Conservation (phyloP, 331 rosid species). For the Malus hybrid region DNA sequence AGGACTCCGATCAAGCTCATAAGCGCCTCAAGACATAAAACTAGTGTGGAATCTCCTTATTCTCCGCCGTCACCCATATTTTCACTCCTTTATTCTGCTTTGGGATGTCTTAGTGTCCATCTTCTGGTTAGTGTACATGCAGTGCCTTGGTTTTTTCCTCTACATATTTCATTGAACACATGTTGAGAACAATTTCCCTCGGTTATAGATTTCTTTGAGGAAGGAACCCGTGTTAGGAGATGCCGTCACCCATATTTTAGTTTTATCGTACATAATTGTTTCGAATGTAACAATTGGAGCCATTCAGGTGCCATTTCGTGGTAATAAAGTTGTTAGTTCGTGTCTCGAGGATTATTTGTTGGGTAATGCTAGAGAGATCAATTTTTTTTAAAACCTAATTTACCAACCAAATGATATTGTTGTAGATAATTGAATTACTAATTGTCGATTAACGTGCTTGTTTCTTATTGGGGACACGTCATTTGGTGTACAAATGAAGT, state of each 20-base stretch:
- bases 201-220: no score
- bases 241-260: no score
- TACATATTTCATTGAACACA: constrained; percentile 23
- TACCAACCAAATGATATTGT: no score
- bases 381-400: no score
- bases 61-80: constrained; percentile 14
- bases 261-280: not conserved
- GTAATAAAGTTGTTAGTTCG: not conserved
- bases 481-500: no score
- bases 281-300: constrained; percentile 8
- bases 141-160: constrained; percentile 10
- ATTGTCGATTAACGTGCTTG: no score
- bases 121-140: constrained; percentile 51
- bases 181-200: constrained; percentile 9
- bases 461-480: no score
- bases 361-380: no score
- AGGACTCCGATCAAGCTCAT: constrained; percentile 66
- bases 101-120: not conserved
- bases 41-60: not conserved
- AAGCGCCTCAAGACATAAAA: constrained; percentile 64
- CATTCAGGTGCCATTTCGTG: constrained; percentile 3
- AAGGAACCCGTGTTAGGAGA: no score
- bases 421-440: no score
- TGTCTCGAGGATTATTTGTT: not conserved
- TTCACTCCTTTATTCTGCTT: constrained; percentile 6